Conservation (phyloP, 2,329 filamentous ascomycete species). For the Trichoderma semiorbis region DNA sequence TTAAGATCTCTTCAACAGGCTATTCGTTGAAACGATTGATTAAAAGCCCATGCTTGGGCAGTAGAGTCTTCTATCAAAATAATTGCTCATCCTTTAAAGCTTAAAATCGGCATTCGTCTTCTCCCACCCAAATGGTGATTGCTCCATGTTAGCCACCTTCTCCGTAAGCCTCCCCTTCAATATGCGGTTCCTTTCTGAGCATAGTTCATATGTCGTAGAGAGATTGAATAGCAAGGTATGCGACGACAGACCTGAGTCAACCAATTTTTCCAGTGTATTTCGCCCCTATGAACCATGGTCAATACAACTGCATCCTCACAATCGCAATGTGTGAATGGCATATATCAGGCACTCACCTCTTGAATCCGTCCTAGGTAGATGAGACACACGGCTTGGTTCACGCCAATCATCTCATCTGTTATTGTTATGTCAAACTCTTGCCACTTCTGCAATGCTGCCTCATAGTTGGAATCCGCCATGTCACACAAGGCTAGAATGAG, state of each 20-base stretch:
- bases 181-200: conserved; percentile 69
- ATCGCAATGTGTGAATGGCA: conserved; percentile 20
- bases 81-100: conserved; percentile 42
- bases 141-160: conserved; percentile 58
- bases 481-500: conserved; percentile 66
- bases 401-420: conserved; percentile 66
- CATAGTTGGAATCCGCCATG: conserved; percentile 75
- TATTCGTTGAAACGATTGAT: neutral
- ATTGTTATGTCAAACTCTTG: conserved; percentile 40
- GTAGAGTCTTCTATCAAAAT: neutral
- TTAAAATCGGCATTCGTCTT: conserved; percentile 73
- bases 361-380: conserved; percentile 76
- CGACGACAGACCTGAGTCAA: conserved; percentile 63
- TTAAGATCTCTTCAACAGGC: neutral
- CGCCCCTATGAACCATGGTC: conserved; percentile 51
- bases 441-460: conserved; percentile 62
- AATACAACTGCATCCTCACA: neutral
- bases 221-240: conserved; percentile 85
- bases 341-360: conserved; percentile 49
- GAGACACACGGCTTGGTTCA: conserved; percentile 81
- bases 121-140: conserved; percentile 62
- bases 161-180: conserved; percentile 71
- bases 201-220: conserved; percentile 86
- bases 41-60: neutral
- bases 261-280: conserved; percentile 61